These are phyloP conservation scores for Seiridium cupressi DNA, from an alignment of 2,329 filamentous ascomycete genomes.

Conservation along the genomic window DNA sequence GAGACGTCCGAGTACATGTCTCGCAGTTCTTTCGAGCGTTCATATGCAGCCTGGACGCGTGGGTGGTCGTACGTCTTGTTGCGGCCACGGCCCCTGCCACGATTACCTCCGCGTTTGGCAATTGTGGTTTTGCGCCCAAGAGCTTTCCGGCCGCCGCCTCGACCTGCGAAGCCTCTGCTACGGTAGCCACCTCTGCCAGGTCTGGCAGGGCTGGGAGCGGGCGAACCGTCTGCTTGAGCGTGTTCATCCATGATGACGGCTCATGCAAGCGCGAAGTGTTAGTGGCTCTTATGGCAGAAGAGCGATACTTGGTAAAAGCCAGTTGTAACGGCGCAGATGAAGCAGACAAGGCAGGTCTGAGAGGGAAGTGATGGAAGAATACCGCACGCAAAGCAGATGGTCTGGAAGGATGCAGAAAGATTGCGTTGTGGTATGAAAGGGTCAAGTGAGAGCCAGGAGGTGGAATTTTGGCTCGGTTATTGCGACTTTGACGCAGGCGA, in stretches of 20 bases:
- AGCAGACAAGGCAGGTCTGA: background rate
- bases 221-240: conserved; percentile 23
- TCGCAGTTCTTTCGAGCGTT: conserved; percentile 66
- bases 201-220: conserved; percentile 29
- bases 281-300: conserved; percentile 9
- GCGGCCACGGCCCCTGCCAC: conserved; percentile 39
- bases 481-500: background rate
- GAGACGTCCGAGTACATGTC: conserved; percentile 62
- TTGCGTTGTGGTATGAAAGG: conserved; percentile 9
- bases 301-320: conserved; percentile 1
- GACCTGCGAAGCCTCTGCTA: conserved; percentile 7
- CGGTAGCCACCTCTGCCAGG: conserved; percentile 25
- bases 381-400: background rate
- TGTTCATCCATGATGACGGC: conserved; percentile 25
- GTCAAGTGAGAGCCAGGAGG: conserved; percentile 7
- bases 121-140: conserved; percentile 17
- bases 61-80: conserved; percentile 55
- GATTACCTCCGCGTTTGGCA: conserved; percentile 23
- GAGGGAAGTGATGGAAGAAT: background rate
- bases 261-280: conserved; percentile 16
- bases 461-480: conserved; percentile 5
- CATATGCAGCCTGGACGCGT: conserved; percentile 56
- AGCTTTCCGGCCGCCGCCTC: conserved; percentile 21
- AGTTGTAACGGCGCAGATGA: background rate
- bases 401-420: background rate